Evolutionary conservation across 305 asterid species (phyloP).

Genomic region (Rubia balearica): DNA sequence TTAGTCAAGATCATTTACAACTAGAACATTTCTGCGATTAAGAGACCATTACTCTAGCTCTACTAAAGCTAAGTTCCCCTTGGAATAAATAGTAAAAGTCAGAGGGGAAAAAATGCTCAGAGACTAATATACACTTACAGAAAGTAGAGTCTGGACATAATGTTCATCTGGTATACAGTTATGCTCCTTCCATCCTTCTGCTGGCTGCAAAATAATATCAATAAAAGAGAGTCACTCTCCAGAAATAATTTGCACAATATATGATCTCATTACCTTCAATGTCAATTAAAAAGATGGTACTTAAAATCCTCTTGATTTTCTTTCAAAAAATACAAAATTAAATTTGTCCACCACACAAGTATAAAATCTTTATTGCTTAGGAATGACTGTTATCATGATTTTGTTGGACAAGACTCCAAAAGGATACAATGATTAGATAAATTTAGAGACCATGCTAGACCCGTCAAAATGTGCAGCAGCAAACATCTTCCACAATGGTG

Average conservation of each 20-base stretch:
- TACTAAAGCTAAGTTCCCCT: background rate
- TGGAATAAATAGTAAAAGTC: background rate
- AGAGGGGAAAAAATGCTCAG: background rate
- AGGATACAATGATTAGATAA: background rate
- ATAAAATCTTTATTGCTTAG: background rate
- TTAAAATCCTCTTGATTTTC: background rate
- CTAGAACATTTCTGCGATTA: background rate
- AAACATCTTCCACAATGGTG: too few species aligned
- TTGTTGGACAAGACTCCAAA: background rate
- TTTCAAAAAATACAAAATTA: too few species aligned
- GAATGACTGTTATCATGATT: background rate
- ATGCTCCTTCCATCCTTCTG: constrained; percentile 69
- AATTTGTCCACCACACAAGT: background rate
- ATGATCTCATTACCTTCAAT: background rate
- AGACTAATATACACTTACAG: constrained; percentile 44
- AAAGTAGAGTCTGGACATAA: constrained; percentile 83
- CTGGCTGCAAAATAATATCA: constrained; percentile 51
- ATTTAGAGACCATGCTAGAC: background rate
- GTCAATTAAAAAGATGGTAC: background rate
- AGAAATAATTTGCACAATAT: background rate
- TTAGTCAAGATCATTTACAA: background rate
- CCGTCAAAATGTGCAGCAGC: too few species aligned
- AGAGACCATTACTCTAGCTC: background rate
- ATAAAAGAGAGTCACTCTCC: background rate
- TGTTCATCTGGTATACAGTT: constrained; percentile 98